Evolutionary conservation across 75 land plant species (phyloP), one percentile per base, ranked within the genome.

Genomic region (Picea glauca): DNA sequence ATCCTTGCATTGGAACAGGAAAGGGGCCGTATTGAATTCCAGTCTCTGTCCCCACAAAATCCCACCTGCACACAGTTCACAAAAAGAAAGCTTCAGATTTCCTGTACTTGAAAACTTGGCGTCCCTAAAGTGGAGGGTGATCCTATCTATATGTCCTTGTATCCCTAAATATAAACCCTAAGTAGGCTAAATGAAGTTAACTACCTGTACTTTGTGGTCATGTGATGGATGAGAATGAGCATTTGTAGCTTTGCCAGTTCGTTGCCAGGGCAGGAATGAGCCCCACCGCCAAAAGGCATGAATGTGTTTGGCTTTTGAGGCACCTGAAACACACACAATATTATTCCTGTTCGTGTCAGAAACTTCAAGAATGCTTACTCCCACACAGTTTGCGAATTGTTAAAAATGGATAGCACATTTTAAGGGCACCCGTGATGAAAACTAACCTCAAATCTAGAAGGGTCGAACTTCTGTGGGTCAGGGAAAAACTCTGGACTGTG

Each of bases 371-470:
- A 61, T 18, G n/a, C 5, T 20, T 20, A 61, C 6, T 21, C 23
- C 9, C 9, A 30, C 12, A 2, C 30, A 13, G 3, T 0, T 26
- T 62, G 13, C 3, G 62, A 61, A n/a, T 61, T 21, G 20, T 21
- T n/a, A 6, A 61, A 8, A 62, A 50, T 50, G 11, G 56, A 9
- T 50, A 50, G 11, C 56, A 50, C 11, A 9, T 50, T 9, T 50
- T 9, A 50, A 50, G 12, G 56, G 12, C 11, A 50, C 9, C 56
- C 56, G 9, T 50, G 56, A 50, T 50, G 56, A 50, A 50, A 50
- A 50, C 56, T 50, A 56, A 90, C 93, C 91, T 92, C 91, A 79
- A 92, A 92, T 81, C 94, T 83, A 50, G 91, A 83, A 63, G 93
- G 93, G 58, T 92, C 94, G 74, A 92, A 92, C 58, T 85, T 88